These are phyloP conservation scores for Cordyceps javanica DNA, from an alignment of 2,329 filamentous ascomycete species.

Conservation along the genomic window DNA sequence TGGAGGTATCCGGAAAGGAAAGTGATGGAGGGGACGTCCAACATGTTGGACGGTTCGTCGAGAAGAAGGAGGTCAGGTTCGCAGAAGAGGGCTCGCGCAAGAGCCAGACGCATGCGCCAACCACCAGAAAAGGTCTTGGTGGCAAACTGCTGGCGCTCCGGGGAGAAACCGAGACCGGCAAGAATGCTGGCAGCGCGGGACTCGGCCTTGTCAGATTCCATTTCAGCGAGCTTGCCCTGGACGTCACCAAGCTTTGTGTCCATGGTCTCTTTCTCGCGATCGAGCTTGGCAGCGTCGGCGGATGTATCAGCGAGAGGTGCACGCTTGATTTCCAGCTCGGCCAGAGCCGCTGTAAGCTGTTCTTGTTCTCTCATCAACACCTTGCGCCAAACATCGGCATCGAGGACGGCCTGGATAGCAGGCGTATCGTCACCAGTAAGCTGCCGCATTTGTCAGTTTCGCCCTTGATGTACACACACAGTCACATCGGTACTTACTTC, in stretches of 20 bases:
- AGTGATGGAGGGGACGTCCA: slow-evolving; percentile 99
- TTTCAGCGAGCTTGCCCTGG: slow-evolving; percentile 86
- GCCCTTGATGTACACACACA: background rate
- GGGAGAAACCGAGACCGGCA: slow-evolving; percentile 92
- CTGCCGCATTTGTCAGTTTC: slow-evolving; percentile 35
- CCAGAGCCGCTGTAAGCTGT: slow-evolving; percentile 73
- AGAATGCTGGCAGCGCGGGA: slow-evolving; percentile 92
- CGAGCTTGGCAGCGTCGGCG: slow-evolving; percentile 75
- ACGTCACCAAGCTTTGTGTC: slow-evolving; percentile 89
- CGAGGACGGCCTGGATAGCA: slow-evolving; percentile 87
- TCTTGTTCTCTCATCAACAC: slow-evolving; percentile 85
- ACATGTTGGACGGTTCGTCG: slow-evolving; percentile 99
- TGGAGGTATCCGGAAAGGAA: slow-evolving; percentile 96
- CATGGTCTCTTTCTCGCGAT: slow-evolving; percentile 81
- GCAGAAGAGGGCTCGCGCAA: slow-evolving; percentile 94
- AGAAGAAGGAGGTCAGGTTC: slow-evolving; percentile 93
- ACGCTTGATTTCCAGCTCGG: slow-evolving; percentile 71
- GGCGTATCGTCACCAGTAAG: slow-evolving; percentile 94
- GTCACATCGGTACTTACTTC: slow-evolving; percentile 53
- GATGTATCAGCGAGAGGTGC: slow-evolving; percentile 84
- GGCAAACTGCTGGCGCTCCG: slow-evolving; percentile 83
- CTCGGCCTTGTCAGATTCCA: slow-evolving; percentile 99
- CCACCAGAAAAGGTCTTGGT: slow-evolving; percentile 99
- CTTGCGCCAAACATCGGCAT: slow-evolving; percentile 98
- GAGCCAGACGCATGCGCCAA: slow-evolving; percentile 97